Evolutionary conservation across 805 yeast species (phyloP).

Genomic region (Metschnikowia rubicola): DNA sequence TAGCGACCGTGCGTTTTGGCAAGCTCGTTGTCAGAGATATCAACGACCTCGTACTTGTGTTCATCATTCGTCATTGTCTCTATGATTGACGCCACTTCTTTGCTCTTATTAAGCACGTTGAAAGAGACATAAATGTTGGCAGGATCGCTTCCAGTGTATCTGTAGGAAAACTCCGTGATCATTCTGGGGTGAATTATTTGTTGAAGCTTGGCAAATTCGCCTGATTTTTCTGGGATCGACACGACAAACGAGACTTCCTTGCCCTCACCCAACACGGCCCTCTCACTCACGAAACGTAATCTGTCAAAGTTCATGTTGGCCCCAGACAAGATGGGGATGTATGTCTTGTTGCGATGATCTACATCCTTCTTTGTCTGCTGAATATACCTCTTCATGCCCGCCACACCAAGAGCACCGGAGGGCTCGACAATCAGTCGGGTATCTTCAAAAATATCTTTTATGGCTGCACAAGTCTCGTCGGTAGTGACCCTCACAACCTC

Average conservation of each 20-base stretch:
- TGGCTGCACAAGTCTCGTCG: conserved; percentile 94
- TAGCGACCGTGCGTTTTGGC: conserved; percentile 97
- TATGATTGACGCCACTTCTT: conserved; percentile 66
- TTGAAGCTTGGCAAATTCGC: conserved; percentile 79
- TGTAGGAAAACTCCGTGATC: conserved; percentile 91
- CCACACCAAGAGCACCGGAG: conserved; percentile 94
- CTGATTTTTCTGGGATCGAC: conserved; percentile 89
- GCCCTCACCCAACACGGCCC: conserved; percentile 98
- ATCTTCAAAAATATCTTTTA: conserved; percentile 94
- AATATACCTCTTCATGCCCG: conserved; percentile 86
- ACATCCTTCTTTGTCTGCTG: conserved; percentile 57
- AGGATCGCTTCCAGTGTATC: conserved; percentile 51
- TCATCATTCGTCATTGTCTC: conserved; percentile 58
- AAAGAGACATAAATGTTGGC: conserved; percentile 90
- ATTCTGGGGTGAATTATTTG: conserved; percentile 78
- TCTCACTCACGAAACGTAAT: conserved; percentile 89
- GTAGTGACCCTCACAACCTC: conserved; percentile 82
- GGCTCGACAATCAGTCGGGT: conserved; percentile 94
- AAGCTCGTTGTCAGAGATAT: conserved; percentile 87
- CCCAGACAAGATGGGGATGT: conserved; percentile 86
- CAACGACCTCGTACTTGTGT: conserved; percentile 62
- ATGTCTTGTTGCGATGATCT: conserved; percentile 66
- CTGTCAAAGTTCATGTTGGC: conserved; percentile 99
- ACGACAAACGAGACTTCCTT: conserved; percentile 89
- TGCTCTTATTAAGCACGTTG: conserved; percentile 70